These are phyloP conservation scores for Cystofilobasidium macerans DNA, from an alignment of 768 basidiomycete genomes.

Conservation along the genomic window DNA sequence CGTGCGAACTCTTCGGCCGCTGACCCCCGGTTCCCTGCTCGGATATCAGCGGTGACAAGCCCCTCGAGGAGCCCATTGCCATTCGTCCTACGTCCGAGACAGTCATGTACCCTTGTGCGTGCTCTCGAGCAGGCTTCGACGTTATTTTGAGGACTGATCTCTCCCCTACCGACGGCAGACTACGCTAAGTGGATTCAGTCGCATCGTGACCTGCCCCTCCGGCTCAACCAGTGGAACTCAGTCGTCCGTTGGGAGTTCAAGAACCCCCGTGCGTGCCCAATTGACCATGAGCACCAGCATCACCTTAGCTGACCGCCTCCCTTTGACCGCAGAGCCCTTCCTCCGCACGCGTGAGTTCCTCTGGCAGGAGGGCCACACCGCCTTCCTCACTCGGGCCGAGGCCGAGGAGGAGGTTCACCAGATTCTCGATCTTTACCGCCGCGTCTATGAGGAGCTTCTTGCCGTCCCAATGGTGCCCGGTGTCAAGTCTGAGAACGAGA, in stretches of 20 bases:
- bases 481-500: slow-evolving; percentile 97
- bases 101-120: slow-evolving; percentile 94
- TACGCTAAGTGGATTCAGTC: slow-evolving; percentile 99
- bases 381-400: slow-evolving; percentile 74
- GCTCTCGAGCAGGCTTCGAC: too few species aligned
- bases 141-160: neutral
- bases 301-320: neutral
- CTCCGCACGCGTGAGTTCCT: slow-evolving; percentile 97
- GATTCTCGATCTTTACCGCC: slow-evolving; percentile 90
- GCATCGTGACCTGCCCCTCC: slow-evolving; percentile 90
- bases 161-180: slow-evolving; percentile 44
- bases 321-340: slow-evolving; percentile 67
- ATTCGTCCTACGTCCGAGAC: slow-evolving; percentile 98
- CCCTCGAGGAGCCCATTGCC: slow-evolving; percentile 92
- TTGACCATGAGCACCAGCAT: neutral
- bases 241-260: slow-evolving; percentile 99
- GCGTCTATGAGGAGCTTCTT: slow-evolving; percentile 90
- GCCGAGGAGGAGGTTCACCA: slow-evolving; percentile 83
- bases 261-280: slow-evolving; percentile 63
- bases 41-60: slow-evolving; percentile 62
- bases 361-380: slow-evolving; percentile 99
- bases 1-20: neutral
- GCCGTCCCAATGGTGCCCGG: slow-evolving; percentile 96
- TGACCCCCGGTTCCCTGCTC: neutral
- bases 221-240: slow-evolving; percentile 98